Evolutionary conservation across 139 green algal species (phyloP), one percentile per base, ranked within the genome.

Genomic region (Protoeuglena noctilucae): DNA sequence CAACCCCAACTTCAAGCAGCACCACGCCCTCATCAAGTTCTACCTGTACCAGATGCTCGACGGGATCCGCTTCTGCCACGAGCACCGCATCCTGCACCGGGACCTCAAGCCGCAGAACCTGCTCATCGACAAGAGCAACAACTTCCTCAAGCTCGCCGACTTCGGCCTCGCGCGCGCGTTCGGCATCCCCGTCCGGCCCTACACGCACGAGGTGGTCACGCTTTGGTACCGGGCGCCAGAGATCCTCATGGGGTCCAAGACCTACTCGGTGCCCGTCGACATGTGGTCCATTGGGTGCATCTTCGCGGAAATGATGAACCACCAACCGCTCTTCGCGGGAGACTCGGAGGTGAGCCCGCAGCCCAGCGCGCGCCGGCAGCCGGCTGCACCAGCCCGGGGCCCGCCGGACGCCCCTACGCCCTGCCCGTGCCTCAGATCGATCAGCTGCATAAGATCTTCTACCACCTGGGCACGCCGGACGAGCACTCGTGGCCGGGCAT

Each of bases 101-200:
- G 90, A 98, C 65, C 63, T 98, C 24, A 98, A 98, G 74, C 90
- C 90, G 1, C 85, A 97, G 66, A 98, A 98, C 65, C 72, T 98
- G 50, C 74, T 98, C 2, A 93, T 98, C 17, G 87, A 96, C 60
- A 63, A 65, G 21, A 29, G 54, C 1, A 78, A 54, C n/a, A 84
- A 87, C 51, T 69, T 74, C 18, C 73, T 98, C 28, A 98, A 98
- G 62, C 78, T 98, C 23, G 90, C 90, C n/a, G 90, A 98, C 66
- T 95, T 98, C 73, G 90, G 90, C 3, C 72, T 98, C 1, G 90
- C 89, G 4, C 67, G 90, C 0, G 87, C 87, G 0, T 96, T 97
- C 72, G 87, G 85, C 45, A 92, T 98, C 39, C 89, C 90, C 29
- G 78, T 97, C n/a, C 67, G 84, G 14, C 74, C 77, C 40, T 94